Evolutionary conservation across 2,329 filamentous ascomycete genomes (phyloP).

Genomic region (Fusarium abutilonis): DNA sequence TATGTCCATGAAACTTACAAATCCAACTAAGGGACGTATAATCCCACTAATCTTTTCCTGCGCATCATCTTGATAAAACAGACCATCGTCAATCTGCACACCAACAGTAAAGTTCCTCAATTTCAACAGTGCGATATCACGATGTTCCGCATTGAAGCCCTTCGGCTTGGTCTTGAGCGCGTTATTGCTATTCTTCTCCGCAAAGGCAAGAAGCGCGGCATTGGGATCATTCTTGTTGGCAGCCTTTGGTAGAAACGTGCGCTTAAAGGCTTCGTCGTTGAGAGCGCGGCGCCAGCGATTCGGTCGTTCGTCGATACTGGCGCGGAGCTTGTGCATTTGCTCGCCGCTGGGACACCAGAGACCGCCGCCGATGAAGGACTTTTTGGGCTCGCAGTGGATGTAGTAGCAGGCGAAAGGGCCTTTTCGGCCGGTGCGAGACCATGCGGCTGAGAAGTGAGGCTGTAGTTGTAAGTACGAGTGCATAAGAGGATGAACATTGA

Average conservation of each 20-base stretch:
- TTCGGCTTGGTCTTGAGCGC: constrained; percentile 88
- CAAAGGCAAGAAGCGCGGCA: constrained; percentile 75
- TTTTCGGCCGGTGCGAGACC: constrained; percentile 87
- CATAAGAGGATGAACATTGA: background rate
- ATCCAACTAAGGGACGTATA: constrained; percentile 76
- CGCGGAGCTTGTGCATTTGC: constrained; percentile 73
- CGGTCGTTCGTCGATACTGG: constrained; percentile 79
- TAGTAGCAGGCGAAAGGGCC: constrained; percentile 91
- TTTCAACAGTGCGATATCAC: constrained; percentile 82
- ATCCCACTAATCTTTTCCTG: constrained; percentile 72
- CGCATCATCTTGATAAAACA: constrained; percentile 69
- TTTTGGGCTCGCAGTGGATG: constrained; percentile 78
- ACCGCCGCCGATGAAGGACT: constrained; percentile 81
- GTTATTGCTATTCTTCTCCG: constrained; percentile 72
- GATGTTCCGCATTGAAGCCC: constrained; percentile 79
- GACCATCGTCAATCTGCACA: constrained; percentile 70
- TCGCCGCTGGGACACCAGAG: constrained; percentile 80
- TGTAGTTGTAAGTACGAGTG: constrained; percentile 46
- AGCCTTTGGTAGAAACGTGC: constrained; percentile 67
- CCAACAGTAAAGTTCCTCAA: constrained; percentile 81
- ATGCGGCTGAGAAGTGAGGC: constrained; percentile 85
- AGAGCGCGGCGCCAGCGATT: constrained; percentile 75
- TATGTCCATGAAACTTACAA: constrained; percentile 66
- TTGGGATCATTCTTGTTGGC: constrained; percentile 52
- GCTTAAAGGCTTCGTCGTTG: constrained; percentile 67